Evolutionary conservation across 495 filamentous ascomycete genomes (phyloP), one percentile per base, ranked within the genome.

Genomic region (Echria macrotheca): DNA sequence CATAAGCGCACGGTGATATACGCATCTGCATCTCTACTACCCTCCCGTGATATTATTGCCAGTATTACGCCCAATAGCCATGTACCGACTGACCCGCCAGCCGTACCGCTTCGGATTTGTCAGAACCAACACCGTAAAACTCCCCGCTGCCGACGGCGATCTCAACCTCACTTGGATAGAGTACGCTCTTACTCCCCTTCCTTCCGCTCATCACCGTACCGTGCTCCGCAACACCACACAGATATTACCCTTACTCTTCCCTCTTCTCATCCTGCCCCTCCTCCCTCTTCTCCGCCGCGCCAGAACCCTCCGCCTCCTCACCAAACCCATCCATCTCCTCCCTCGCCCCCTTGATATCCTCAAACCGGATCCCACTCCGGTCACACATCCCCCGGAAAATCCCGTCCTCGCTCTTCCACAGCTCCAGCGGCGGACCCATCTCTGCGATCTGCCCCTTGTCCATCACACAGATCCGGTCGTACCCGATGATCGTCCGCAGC

Each of bases 401-500:
- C 0, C 91, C 83, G 6, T 74, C 80, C 33, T 75, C 59, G 33
- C 40, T 49, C 40, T 59, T 48, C 76, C 80, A 96, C 51, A 98
- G 67, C 15, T 68, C 69, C 38, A 82, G 44, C 21, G 91, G 91
- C n/a, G 78, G 69, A 44, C 83, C 93, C 57, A 96, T 71, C 74
- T 96, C 90, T 1, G 84, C 86, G 55, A 98, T 95, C 28, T 69
- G 65, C 0, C 91, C 91, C 24, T 81, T 76, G 50, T 96, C 91
- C 91, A 98, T 95, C 26, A 98, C 91, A 50, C 86, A 90, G 54
- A 98, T 95, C 5, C 91, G 79, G 62, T 98, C 93, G 59, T 96
- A 96, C n/a, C 82, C 79, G 51, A 95, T 84, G 50, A 96, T 94
- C 0, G 93, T 96, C 50, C 86, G 81, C 56, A 96, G 67, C 9